A percentile compares a stretch with the other conserved stretches of the same genome.
phyloP scores from a whole-genome alignment of 176 grass and related monocot species.

The Carex kokanica region DNA sequence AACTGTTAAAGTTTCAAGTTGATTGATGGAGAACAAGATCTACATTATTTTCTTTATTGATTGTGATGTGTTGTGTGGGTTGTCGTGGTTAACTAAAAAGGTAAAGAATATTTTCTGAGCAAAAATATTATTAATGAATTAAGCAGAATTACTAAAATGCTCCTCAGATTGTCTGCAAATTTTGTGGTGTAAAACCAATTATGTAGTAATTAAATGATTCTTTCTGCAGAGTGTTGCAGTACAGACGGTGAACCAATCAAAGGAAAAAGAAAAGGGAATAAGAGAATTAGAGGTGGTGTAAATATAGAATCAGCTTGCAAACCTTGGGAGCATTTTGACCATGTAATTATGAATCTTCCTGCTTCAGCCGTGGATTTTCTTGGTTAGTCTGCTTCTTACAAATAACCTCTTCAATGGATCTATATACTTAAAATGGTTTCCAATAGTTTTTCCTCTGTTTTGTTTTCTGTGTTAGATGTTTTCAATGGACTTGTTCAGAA shows the following conservation, averaged over 20 bases:
- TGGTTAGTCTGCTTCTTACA: conserved; percentile 33
- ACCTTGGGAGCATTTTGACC: conserved; percentile 75
- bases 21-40: background rate
- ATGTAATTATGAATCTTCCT: conserved; percentile 96
- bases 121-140: background rate
- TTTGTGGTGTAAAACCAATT: background rate
- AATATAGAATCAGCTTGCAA: conserved; percentile 27
- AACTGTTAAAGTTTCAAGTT: background rate
- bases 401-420: conserved; percentile 25
- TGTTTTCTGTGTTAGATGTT: conserved; percentile 38
- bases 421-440: conserved; percentile 1
- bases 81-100: background rate
- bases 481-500: conserved; percentile 65
- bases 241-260: conserved; percentile 36
- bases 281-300: conserved; percentile 57
- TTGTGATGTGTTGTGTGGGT: background rate
- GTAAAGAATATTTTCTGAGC: background rate
- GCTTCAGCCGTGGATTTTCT: conserved; percentile 89
- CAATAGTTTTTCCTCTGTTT: background rate
- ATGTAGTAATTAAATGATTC: conserved; percentile 14
- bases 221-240: conserved; percentile 34
- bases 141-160: background rate
- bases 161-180: conserved; percentile 7
- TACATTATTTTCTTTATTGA: conserved; percentile 13
- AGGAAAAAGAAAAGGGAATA: conserved; percentile 56